Base-by-base conservation (phyloP, 129 eudicot genomes). In the Ambrosia artemisiifolia region DNA sequence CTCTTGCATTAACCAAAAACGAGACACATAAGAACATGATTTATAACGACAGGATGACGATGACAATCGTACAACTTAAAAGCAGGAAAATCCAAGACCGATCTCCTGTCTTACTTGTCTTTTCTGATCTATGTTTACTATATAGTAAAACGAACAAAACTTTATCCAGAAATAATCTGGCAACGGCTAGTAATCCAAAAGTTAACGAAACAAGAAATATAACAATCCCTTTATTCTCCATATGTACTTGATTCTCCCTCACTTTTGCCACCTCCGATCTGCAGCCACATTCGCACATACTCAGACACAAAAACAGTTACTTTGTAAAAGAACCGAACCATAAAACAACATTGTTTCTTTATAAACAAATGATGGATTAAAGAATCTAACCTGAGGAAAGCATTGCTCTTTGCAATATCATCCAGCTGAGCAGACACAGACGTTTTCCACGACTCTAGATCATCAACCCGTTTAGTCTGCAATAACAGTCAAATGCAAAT, bases 221-320 rank as follows among this genome's bases (percentile, higher is more conserved):
- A 54, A 88, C 86, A 50, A 86, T 76, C 61, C 99, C 99, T 80
- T 91, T 95, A 62, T 89, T 91, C 86, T 95, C 99, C 96, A 95
- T 83, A 76, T 91, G 89, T 80, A 78, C 59, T 68, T 95, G 97
- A 51, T 84, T 82, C 71, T 75, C 85, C 64, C 63, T 80, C 64
- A 95, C 90, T 77, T 78, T 85, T 66, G 83, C 91, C 48, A 95
- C 85, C 87, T 91, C 95, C 67, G 64, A 72, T 75, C 99, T 95
- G 88, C 87, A 74, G 20, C n/a, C 50, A 78, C 30, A 73, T 53
- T 57, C 11, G 48, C 33, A 59, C 47, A 3, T 63, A 30, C 28
- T 57, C 33, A 12, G 18, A 49, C 17, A 46, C 18, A 46, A 64
- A 55, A 67, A 55, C 3, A 18, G 17, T 54, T 18, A 14, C 44